A percentile compares a stretch with the other conserved stretches of the same genome.
Conservation (phyloP, 768 basidiomycete species). For the Russula olivacea region DNA sequence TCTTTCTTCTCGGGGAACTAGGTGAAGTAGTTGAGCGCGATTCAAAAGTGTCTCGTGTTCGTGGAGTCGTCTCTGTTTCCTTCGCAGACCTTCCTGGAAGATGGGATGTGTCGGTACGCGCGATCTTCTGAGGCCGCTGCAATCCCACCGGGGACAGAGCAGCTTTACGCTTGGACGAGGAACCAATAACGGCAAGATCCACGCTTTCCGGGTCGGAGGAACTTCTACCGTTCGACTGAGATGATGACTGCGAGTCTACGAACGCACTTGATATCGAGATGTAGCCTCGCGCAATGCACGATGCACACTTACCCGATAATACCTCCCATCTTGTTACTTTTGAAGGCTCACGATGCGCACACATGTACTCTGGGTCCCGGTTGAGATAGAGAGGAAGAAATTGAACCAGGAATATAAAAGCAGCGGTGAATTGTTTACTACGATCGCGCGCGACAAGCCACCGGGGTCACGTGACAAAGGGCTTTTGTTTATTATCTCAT, state of each 20-base stretch:
- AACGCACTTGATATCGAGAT: neutral
- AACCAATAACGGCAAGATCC: neutral
- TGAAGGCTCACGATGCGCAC: conserved; percentile 6
- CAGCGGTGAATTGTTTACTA: neutral
- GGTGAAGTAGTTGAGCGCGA: neutral
- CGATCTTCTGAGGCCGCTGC: conserved; percentile 2
- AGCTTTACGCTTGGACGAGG: conserved; percentile 14
- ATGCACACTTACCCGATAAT: conserved; percentile 2
- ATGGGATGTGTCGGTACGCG: conserved; percentile 6
- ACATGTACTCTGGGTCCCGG: neutral
- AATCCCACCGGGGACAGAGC: neutral
- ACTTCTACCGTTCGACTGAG: neutral
- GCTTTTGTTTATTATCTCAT: neutral
- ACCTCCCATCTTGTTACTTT: conserved; percentile 1
- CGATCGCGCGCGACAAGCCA: neutral
- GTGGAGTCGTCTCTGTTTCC: neutral
- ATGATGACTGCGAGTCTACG: conserved; percentile 6
- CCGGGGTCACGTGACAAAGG: conserved; percentile 3
- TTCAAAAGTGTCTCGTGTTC: neutral
- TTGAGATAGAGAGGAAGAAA: neutral
- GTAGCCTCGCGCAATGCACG: neutral
- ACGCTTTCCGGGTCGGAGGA: neutral
- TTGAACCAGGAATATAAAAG: neutral
- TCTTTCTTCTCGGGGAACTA: neutral
- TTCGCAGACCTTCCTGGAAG: neutral